Evolutionary conservation across 768 basidiomycete species (phyloP), one percentile per base, ranked within the genome.

Genomic region (Agaricus subrufescens): DNA sequence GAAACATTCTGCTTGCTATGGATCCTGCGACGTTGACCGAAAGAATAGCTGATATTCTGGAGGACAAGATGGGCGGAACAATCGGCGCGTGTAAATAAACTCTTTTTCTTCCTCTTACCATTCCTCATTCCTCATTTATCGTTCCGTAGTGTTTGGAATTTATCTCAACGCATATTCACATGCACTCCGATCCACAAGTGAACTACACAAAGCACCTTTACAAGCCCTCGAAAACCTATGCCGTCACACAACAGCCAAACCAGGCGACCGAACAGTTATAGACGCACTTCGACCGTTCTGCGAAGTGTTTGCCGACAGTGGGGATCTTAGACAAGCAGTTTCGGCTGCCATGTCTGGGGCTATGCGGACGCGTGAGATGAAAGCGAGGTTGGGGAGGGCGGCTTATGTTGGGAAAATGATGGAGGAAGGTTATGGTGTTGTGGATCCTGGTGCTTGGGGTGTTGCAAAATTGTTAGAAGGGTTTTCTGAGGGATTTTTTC

Each of bases 391-490:
- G 1, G 82, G 81, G 5, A 61, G 82, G 45, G 81, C 80, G 3
- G 75, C 73, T 4, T 84, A 84, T 38, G 30, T 54, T 31, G 52
- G 37, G 12, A n/a, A 54, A 19, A 19, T 19, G 34, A 47, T 34
- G 37, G 53, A 44, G 46, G 53, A 26, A 26, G 37, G 11, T 15
- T 44, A 34, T 34, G 26, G 25, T 15, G 44, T 19, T 37, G 74
- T 81, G 9, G 83, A 84, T 66, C 83, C 82, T 23, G 82, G 81
- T 25, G 81, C 82, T 5, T 81, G 78, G 76, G 81, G 81, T 34
- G 69, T 85, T 29, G 66, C 67, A 15, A 69, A 70, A 30, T 60
- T 79, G 46, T 54, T 76, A 39, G 67, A 77, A 45, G 78, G 78
- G 1, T 69, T 79, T 34, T 50, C 63, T 39, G 58, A 50, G 30